Conservation (phyloP, 306 rosid species). For the Mimosa pudica region DNA sequence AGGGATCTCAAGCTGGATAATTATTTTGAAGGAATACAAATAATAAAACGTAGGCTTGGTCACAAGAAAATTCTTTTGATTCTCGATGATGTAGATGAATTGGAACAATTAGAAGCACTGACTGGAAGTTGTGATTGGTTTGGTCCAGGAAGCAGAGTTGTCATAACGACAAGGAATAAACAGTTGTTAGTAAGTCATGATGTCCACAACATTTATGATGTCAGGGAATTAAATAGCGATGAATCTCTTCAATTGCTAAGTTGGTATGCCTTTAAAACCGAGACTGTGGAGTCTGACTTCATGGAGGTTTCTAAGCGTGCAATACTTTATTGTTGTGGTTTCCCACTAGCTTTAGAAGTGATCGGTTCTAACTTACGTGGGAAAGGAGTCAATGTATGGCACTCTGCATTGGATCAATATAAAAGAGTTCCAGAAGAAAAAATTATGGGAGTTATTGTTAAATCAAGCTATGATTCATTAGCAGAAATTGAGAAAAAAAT, state of each 20-base stretch:
- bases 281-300: not conserved
- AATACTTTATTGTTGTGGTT: not conserved
- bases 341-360: slow-evolving; percentile 13
- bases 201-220: not conserved
- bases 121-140: not conserved
- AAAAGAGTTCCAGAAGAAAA: not conserved
- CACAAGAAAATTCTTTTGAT: not conserved
- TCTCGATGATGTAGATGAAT: not conserved
- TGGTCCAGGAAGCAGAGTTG: not conserved
- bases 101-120: not conserved
- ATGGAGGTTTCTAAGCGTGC: not conserved
- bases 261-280: slow-evolving; percentile 12
- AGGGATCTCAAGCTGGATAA: not conserved
- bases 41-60: not conserved
- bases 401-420: not conserved
- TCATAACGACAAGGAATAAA: not conserved
- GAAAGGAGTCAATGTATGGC: not conserved
- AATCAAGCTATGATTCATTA: not conserved
- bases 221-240: not conserved
- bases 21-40: not conserved
- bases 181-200: not conserved
- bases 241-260: slow-evolving; percentile 15
- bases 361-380: not conserved
- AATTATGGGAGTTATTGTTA: not conserved
- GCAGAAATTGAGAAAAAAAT: not conserved